Evolutionary conservation across 805 yeast genomes (phyloP).

Genomic region (Saccharomycopsis fibuligera): DNA sequence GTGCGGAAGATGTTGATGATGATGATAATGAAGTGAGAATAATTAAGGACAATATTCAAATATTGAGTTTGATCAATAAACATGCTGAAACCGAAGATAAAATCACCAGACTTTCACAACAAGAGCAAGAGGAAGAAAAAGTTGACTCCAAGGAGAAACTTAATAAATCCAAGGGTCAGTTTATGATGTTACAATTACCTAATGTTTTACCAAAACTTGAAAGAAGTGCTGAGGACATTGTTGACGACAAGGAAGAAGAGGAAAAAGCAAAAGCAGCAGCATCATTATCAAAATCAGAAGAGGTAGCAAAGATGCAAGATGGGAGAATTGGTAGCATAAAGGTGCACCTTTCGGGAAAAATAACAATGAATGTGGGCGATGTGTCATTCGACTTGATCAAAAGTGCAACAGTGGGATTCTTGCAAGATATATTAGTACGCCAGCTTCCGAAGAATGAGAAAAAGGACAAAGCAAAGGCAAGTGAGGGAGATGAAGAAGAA

Average conservation of each 20-base stretch:
- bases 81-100: background rate
- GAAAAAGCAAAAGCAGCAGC: conserved; percentile 16
- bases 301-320: too few species aligned
- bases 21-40: conserved; percentile 14
- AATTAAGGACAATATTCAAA: conserved; percentile 10
- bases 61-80: conserved; percentile 11
- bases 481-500: conserved; percentile 7
- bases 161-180: conserved; percentile 25
- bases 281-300: conserved; percentile 2
- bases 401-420: conserved; percentile 63
- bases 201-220: conserved; percentile 36
- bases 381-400: conserved; percentile 59
- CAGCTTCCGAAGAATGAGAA: conserved; percentile 5
- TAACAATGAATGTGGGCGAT: conserved; percentile 69
- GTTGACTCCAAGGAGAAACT: conserved; percentile 3
- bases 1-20: conserved; percentile 14
- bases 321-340: conserved; percentile 73
- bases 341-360: conserved; percentile 76
- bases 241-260: conserved; percentile 19
- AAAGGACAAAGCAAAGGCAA: background rate
- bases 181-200: conserved; percentile 44
- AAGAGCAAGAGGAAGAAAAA: background rate
- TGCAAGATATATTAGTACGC: conserved; percentile 46
- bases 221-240: conserved; percentile 9
- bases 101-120: background rate